Evolutionary conservation across 768 basidiomycete genomes (phyloP).

Genomic region (Agrocybe chaxingu): DNA sequence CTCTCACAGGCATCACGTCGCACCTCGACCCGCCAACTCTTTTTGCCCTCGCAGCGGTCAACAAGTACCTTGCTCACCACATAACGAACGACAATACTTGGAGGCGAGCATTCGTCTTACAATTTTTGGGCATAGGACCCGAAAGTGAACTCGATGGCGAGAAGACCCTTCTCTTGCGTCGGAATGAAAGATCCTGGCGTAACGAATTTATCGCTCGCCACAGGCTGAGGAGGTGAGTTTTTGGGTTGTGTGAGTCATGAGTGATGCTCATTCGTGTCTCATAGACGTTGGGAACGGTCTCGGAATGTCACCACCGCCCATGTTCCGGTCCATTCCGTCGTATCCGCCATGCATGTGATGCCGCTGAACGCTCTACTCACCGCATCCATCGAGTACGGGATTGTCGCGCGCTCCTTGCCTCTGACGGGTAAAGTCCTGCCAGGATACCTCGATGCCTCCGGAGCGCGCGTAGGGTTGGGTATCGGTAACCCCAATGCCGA

Average conservation of each 20-base stretch:
- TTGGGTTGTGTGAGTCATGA: background rate
- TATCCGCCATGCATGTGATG: constrained; percentile 61
- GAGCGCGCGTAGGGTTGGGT: constrained; percentile 53
- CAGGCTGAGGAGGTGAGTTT: constrained; percentile 47
- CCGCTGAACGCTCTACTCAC: constrained; percentile 54
- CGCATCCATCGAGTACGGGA: constrained; percentile 63
- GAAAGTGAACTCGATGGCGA: constrained; percentile 51
- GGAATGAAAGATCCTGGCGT: constrained; percentile 62
- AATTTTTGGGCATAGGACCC: constrained; percentile 64
- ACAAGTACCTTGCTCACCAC: constrained; percentile 54
- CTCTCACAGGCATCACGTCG: constrained; percentile 73
- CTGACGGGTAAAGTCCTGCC: constrained; percentile 66
- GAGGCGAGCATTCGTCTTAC: constrained; percentile 68
- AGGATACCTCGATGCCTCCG: constrained; percentile 67
- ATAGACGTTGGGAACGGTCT: constrained; percentile 70
- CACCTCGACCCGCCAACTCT: constrained; percentile 66
- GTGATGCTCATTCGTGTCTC: background rate
- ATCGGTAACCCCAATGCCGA: constrained; percentile 76
- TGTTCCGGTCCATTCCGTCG: constrained; percentile 54
- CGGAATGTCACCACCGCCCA: constrained; percentile 60
- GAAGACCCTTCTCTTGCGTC: constrained; percentile 50
- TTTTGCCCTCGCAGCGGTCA: constrained; percentile 51
- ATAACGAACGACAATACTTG: constrained; percentile 78
- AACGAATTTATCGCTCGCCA: constrained; percentile 64
- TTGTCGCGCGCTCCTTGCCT: constrained; percentile 71